These are phyloP conservation scores for Aspergillus hiratsukae DNA, from an alignment of 2,329 filamentous ascomycete species.

Conservation along the genomic window DNA sequence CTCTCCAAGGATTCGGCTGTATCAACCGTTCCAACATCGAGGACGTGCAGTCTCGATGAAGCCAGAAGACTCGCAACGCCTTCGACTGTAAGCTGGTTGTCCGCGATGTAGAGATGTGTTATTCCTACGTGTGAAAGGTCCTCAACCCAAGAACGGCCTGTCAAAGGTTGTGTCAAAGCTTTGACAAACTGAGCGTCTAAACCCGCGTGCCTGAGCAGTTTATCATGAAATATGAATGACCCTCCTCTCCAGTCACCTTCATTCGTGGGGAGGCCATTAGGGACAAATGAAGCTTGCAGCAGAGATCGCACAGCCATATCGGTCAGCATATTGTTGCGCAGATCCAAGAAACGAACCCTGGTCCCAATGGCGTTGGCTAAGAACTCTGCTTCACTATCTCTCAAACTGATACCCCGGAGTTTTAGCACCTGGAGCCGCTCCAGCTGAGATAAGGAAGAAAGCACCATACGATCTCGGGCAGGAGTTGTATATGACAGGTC, in stretches of 20 bases:
- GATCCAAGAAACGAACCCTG: conserved; percentile 52
- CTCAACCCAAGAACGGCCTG: conserved; percentile 53
- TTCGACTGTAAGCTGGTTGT: conserved; percentile 53
- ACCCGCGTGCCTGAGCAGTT: conserved; percentile 23
- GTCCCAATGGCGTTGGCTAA: conserved; percentile 49
- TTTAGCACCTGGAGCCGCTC: conserved; percentile 54
- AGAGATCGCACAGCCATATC: conserved; percentile 51
- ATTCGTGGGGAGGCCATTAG: conserved; percentile 8
- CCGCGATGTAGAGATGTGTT: conserved; percentile 57
- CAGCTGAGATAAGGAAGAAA: conserved; percentile 45
- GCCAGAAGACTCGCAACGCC: conserved; percentile 51
- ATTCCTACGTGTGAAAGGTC: conserved; percentile 52
- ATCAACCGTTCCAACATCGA: conserved; percentile 52
- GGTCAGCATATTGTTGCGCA: conserved; percentile 55
- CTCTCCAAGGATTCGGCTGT: conserved; percentile 24
- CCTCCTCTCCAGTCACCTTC: conserved; percentile 3
- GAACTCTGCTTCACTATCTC: conserved; percentile 50
- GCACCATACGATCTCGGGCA: conserved; percentile 46
- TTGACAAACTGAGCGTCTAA: conserved; percentile 48
- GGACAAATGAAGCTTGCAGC: conserved; percentile 48
- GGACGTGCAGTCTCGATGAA: conserved; percentile 49
- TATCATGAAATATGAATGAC: conserved; percentile 1
- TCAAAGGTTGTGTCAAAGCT: conserved; percentile 46
- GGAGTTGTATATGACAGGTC: conserved; percentile 54
- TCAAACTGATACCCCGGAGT: conserved; percentile 50